Base-by-base conservation (phyloP, 768 basidiomycete genomes). In the Tricholoma sp. region DNA sequence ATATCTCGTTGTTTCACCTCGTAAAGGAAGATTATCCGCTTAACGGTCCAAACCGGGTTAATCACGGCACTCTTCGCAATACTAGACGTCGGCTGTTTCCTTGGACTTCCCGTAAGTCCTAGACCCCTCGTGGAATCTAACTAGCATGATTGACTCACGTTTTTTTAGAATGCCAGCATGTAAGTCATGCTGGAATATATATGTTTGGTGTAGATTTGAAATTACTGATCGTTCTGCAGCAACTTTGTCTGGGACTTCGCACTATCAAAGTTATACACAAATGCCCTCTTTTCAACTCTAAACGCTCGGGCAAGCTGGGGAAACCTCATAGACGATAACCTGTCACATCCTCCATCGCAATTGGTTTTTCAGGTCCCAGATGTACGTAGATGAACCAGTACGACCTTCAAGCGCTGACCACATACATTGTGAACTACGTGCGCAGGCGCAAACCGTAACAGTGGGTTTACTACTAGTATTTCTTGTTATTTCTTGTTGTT, bases 61-160 rank as follows among this genome's bases (percentile, higher is more conserved):
- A 53, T 65, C 52, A 76, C 75, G 8, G 72, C 74, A 0, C 60
- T 76, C 36, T 76, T 73, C 56, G 76, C 76, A 0, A 66, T 74
- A 41, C 72, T 74, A 39, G 75, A 76, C 59, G 72, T 77, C n/a
- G 63, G 75, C 41, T 76, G 74, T 56, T 77, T 79, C 57, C 41
- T 68, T 68, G 72, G 72, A 28, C 63, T 78, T 56, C 71, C 73
- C 13, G 76, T 76, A 63, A 47, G 63, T 58, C 4, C 32, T 20
- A 18, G n/a, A 32, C 28, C 29, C 18, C 20, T 49, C 34, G 4
- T 56, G 28, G 6, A 12, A 18, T 13, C 44, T 55, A 18, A 18
- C 41, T 42, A 13, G 17, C 17, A 42, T 18, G 31, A 12, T 11
- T 45, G 15, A 54, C 18, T 34, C 18, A 33, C 17, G n/a, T 15